Evolutionary conservation across 192 early-diverging fungal genomes (phyloP).

Genomic region (Lobosporangium transversale): DNA sequence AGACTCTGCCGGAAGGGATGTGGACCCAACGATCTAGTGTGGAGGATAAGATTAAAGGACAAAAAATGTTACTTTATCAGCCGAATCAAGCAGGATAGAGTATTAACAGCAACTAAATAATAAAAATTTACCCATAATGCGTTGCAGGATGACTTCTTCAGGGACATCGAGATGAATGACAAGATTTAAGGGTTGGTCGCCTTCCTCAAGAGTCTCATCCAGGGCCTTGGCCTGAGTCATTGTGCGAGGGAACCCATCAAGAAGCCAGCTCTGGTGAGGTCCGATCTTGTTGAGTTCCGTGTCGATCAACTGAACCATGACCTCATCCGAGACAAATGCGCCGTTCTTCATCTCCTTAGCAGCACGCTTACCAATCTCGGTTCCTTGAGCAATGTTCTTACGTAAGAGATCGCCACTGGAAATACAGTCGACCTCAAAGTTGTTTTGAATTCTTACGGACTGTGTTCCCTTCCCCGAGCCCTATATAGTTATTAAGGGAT

Average conservation of each 20-base stretch:
- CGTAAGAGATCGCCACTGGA: slow-evolving; percentile 93
- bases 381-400: slow-evolving; percentile 77
- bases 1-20: slow-evolving; percentile 88
- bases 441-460: slow-evolving; percentile 74
- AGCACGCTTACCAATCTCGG: slow-evolving; percentile 67
- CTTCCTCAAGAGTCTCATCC: slow-evolving; percentile 64
- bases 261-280: slow-evolving; percentile 71
- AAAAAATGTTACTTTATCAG: no score
- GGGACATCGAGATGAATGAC: slow-evolving; percentile 94
- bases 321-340: slow-evolving; percentile 76
- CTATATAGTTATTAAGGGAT: slow-evolving; percentile 36
- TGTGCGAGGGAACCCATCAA: slow-evolving; percentile 94
- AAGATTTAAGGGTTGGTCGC: slow-evolving; percentile 75
- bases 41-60: slow-evolving; percentile 4
- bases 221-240: slow-evolving; percentile 82
- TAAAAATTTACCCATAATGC: slow-evolving; percentile 75
- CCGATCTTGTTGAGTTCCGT: slow-evolving; percentile 64
- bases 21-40: slow-evolving; percentile 95
- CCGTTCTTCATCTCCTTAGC: slow-evolving; percentile 62
- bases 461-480: slow-evolving; percentile 94
- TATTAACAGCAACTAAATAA: not conserved
- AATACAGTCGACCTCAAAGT: slow-evolving; percentile 74
- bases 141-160: slow-evolving; percentile 85
- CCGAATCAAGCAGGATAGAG: no score
- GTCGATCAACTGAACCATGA: slow-evolving; percentile 73